Evolutionary conservation across 305 asterid genomes (phyloP).

Genomic region (Andrographis paniculata): DNA sequence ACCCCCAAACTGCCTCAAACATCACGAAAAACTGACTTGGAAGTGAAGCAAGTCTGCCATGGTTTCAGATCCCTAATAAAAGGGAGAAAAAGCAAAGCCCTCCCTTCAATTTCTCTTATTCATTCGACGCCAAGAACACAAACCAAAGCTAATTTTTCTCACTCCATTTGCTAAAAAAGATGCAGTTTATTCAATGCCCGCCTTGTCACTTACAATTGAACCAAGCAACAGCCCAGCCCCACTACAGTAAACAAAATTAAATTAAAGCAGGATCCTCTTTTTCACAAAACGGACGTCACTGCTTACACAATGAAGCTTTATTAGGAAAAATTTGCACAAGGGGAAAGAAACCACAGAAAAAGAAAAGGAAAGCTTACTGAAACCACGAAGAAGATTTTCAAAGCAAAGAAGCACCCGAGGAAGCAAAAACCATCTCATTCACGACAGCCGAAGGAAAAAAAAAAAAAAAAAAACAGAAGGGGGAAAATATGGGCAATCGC

Average conservation of each 20-base stretch:
- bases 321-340: slow-evolving; percentile 10
- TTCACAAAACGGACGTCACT: slow-evolving; percentile 6
- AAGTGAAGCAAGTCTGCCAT: slow-evolving; percentile 21
- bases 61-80: slow-evolving; percentile 29
- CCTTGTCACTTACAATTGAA: slow-evolving; percentile 33
- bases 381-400: slow-evolving; percentile 14
- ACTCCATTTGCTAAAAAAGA: background rate
- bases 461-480: background rate
- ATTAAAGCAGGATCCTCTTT: slow-evolving; percentile 15
- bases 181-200: slow-evolving; percentile 21
- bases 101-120: too few relatives aligned
- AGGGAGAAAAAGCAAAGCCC: slow-evolving; percentile 2
- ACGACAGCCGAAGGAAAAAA: slow-evolving; percentile 20
- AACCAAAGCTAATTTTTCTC: background rate
- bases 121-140: too few relatives aligned
- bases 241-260: slow-evolving; percentile 3
- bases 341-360: background rate
- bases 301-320: background rate
- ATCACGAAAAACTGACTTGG: slow-evolving; percentile 13
- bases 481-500: background rate
- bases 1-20: slow-evolving; percentile 24
- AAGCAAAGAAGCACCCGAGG: slow-evolving; percentile 18
- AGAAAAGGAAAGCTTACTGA: slow-evolving; percentile 8
- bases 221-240: too few relatives aligned
- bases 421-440: slow-evolving; percentile 16